Base-by-base conservation (phyloP, 2,329 filamentous ascomycete species). In the Didymella keratinophila region DNA sequence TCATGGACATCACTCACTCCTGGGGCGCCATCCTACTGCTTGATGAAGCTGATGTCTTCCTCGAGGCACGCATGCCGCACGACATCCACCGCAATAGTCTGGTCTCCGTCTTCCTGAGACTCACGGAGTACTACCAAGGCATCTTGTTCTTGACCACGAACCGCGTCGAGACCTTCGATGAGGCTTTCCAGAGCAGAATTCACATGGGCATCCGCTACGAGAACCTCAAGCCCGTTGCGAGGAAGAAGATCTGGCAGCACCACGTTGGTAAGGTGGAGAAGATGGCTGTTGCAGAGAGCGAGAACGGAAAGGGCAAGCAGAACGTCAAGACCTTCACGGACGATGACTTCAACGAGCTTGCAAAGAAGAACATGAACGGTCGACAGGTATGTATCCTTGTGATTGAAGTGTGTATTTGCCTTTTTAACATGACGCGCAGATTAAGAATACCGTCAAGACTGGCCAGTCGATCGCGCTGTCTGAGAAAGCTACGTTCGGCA, bases 91-190 rank as follows among this genome's bases (percentile, higher is more conserved):
- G 92, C 58, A 96, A 96, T 67, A 89, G 90, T 0, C 85, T 95
- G 1, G 93, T 96, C 51, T 91, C 88, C 73, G 92, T 96, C 69
- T 97, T 97, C 81, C 80, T 97, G 2, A 87, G 92, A 0, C 83
- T 94, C 56, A 82, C 97, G 0, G 93, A 97, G 76, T 97, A 96
- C 75, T 96, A 96, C 78, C 91, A 96, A 71, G 93, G 93, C 3
- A 96, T 96, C 52, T 76, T 96, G 4, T 96, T 97, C 80, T 78
- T 97, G 25, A 97, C 93, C 0, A 96, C 93, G 2, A 96, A 96
- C 73, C 87, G 92, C 1, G 91, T 96, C 1, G 86, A 90, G 79
- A 93, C 91, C 0, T 96, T 97, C 69, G 93, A 97, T 68, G 91
- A 95, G 61, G 93, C 93, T 0, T 96, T 96, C 81, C 90, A 95